These are phyloP conservation scores for Megacollybia marginata DNA, from an alignment of 768 basidiomycete species.

Conservation along the genomic window DNA sequence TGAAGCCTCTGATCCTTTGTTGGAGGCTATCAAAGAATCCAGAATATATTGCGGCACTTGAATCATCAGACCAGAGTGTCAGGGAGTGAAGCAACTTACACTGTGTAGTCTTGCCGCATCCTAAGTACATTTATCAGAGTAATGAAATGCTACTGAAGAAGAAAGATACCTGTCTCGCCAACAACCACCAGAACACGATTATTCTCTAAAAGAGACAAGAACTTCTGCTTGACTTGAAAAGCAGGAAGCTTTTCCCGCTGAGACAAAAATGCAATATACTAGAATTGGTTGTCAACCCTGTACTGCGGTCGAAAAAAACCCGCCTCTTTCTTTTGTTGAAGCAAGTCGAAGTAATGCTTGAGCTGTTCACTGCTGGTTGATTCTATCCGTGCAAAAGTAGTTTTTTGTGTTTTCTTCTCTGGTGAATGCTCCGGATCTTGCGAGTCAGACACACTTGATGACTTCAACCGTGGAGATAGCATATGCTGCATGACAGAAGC, in stretches of 20 bases:
- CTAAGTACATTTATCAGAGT: slow-evolving; percentile 21
- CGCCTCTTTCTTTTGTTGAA: slow-evolving; percentile 33
- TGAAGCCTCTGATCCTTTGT: slow-evolving; percentile 54
- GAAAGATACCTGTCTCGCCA: slow-evolving; percentile 70
- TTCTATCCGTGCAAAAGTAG: slow-evolving; percentile 24
- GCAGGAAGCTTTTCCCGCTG: slow-evolving; percentile 66
- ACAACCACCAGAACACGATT: slow-evolving; percentile 77
- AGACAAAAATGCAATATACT: slow-evolving; percentile 51
- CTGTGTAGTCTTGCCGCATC: slow-evolving; percentile 91
- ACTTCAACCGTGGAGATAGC: slow-evolving; percentile 21
- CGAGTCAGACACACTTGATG: neutral
- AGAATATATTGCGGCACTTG: slow-evolving; percentile 85
- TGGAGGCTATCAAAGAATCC: slow-evolving; percentile 65
- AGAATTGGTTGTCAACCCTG: neutral
- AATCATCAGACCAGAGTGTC: neutral
- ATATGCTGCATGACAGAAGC: slow-evolving; percentile 59
- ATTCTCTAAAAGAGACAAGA: slow-evolving; percentile 48
- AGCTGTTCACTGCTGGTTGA: slow-evolving; percentile 40
- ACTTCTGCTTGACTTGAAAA: slow-evolving; percentile 56
- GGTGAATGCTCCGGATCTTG: neutral
- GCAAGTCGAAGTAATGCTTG: slow-evolving; percentile 41
- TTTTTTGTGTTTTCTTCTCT: slow-evolving; percentile 4
- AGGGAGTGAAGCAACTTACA: slow-evolving; percentile 29
- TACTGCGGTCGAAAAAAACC: neutral
- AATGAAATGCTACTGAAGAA: neutral